A percentile compares a stretch with the other conserved stretches of the same genome.
Conservation (phyloP, 2,329 filamentous ascomycete genomes). For the Xylaria sp. region DNA sequence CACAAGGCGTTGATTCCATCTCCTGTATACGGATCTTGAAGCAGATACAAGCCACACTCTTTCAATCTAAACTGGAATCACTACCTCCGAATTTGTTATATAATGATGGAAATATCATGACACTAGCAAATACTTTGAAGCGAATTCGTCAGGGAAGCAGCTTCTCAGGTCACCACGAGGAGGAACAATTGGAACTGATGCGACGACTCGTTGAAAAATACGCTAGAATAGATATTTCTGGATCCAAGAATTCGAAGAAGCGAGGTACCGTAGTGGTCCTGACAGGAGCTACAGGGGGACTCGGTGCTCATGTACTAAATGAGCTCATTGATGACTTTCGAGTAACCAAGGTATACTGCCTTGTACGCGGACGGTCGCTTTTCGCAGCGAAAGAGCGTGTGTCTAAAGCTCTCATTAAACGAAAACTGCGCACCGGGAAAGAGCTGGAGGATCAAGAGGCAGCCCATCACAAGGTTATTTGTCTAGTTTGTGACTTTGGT, state of each 20-base stretch:
- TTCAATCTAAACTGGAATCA: constrained; percentile 21
- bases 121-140: constrained; percentile 43
- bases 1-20: constrained; percentile 70
- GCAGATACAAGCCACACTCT: constrained; percentile 45
- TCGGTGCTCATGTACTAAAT: constrained; percentile 63
- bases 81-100: constrained; percentile 70
- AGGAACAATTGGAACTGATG: constrained; percentile 44
- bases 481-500: constrained; percentile 61
- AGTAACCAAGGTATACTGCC: constrained; percentile 64
- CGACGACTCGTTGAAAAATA: constrained; percentile 47
- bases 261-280: constrained; percentile 42
- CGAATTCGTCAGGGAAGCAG: constrained; percentile 8
- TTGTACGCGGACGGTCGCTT: constrained; percentile 61
- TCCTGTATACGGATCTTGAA: constrained; percentile 64
- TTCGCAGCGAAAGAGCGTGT: constrained; percentile 59
- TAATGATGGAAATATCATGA: constrained; percentile 64
- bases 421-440: constrained; percentile 40
- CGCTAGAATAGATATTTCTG: constrained; percentile 34
- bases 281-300: constrained; percentile 46
- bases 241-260: constrained; percentile 8
- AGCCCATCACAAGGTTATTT: constrained; percentile 54
- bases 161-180: background rate
- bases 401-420: constrained; percentile 54
- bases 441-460: constrained; percentile 42
- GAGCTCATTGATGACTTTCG: constrained; percentile 53